Percentiles rank a stretch among this genome's conserved stretches.
phyloP scores from a whole-genome alignment of 257 asterid genomes.

The Solanum lignicaule region DNA sequence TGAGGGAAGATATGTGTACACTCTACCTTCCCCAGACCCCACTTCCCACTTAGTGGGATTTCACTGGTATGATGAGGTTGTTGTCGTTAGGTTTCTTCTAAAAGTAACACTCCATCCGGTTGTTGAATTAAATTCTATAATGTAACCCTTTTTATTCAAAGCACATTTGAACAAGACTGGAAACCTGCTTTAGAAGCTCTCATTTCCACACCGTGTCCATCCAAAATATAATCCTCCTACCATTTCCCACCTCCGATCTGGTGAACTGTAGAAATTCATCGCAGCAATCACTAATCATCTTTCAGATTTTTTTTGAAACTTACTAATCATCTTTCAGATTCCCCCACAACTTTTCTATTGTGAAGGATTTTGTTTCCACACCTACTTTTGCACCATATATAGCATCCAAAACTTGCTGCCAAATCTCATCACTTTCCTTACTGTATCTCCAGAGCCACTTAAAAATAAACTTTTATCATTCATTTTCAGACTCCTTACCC shows the following conservation, averaged over 20 bases:
- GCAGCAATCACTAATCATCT: background rate
- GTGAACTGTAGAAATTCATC: background rate
- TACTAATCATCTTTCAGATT: background rate
- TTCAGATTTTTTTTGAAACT: no score
- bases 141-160: background rate
- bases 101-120: background rate
- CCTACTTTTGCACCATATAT: background rate
- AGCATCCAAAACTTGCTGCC: background rate
- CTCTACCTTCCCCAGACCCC: no score
- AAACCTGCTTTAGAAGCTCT: background rate
- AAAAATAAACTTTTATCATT: background rate
- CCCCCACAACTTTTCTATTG: background rate
- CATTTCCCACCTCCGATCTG: background rate
- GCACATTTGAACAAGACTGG: background rate
- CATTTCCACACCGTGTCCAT: background rate
- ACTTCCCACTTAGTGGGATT: no score
- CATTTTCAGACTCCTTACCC: background rate
- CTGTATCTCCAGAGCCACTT: background rate
- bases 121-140: background rate
- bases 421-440: background rate
- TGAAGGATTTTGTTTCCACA: background rate
- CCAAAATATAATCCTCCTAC: background rate
- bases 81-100: background rate
- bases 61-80: no score
- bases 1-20: no score